phyloP scores from a whole-genome alignment of 352 stramenopile genomes.

The Phytophthora nicotianae region DNA sequence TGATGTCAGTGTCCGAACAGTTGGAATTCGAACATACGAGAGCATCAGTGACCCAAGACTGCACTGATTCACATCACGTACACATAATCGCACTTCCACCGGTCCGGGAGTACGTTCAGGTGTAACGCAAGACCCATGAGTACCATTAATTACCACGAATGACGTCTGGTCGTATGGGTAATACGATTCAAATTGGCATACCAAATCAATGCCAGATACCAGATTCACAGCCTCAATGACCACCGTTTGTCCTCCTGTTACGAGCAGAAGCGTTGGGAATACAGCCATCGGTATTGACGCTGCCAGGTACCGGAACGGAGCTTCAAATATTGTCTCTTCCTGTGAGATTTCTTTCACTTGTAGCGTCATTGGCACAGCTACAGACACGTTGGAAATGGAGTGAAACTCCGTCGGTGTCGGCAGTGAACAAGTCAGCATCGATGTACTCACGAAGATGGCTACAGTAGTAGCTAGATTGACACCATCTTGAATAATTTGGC shows the following conservation, averaged over 20 bases:
- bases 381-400: constrained; percentile 16
- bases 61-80: constrained; percentile 23
- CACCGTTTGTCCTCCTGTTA: constrained; percentile 23
- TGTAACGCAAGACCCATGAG: constrained; percentile 34
- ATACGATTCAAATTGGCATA: constrained; percentile 31
- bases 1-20: constrained; percentile 9
- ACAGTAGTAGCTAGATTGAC: background rate
- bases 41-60: constrained; percentile 24
- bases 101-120: constrained; percentile 33
- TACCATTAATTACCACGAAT: constrained; percentile 38
- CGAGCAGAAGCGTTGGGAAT: constrained; percentile 12
- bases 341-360: constrained; percentile 37
- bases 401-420: constrained; percentile 13
- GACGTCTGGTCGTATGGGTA: constrained; percentile 24
- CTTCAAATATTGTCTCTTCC: constrained; percentile 24
- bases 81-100: constrained; percentile 40
- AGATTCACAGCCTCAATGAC: constrained; percentile 20
- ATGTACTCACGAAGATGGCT: constrained; percentile 10
- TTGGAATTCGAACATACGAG: constrained; percentile 17
- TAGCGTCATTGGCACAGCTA: constrained; percentile 12
- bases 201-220: constrained; percentile 2
- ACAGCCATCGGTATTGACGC: constrained; percentile 13
- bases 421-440: constrained; percentile 14
- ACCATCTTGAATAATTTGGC: constrained; percentile 18
- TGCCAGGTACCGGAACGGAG: constrained; percentile 31